These are phyloP conservation scores for Lenwebbia sp. DNA, from an alignment of 345 rosid species.

Conservation along the genomic window DNA sequence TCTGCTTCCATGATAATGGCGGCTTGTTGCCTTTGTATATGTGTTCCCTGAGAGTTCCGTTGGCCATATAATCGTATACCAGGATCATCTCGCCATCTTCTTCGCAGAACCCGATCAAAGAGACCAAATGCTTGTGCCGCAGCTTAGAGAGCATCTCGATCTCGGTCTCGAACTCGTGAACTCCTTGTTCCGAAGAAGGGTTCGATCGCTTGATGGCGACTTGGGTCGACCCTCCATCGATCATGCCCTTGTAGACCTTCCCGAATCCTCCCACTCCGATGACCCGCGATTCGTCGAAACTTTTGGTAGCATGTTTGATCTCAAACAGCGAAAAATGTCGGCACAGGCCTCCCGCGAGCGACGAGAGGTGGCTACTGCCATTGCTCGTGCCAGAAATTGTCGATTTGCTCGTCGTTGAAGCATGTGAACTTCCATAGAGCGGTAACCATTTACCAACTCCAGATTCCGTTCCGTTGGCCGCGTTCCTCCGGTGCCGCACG, in stretches of 20 bases:
- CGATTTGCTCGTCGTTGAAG: conserved; percentile 15
- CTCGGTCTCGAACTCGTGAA: conserved; percentile 46
- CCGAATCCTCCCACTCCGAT: conserved; percentile 69
- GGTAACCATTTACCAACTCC: conserved; percentile 22
- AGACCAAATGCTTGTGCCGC: conserved; percentile 61
- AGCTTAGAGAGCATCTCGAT: conserved; percentile 63
- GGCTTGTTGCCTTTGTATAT: conserved; percentile 23
- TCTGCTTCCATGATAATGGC: conserved; percentile 38
- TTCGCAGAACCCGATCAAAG: conserved; percentile 55
- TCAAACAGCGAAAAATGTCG: conserved; percentile 39
- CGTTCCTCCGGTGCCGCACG: conserved; percentile 6
- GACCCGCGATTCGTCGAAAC: conserved; percentile 35
- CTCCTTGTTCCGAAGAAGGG: conserved; percentile 58
- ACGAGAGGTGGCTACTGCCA: conserved; percentile 17
- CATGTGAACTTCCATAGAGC: conserved; percentile 9
- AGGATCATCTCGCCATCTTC: conserved; percentile 53
- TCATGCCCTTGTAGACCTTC: conserved; percentile 42
- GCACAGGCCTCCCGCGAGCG: conserved; percentile 48
- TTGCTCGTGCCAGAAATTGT: conserved; percentile 21
- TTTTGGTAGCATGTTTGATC: conserved; percentile 32
- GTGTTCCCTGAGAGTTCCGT: conserved; percentile 51
- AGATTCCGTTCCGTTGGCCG: neutral
- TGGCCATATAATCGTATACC: conserved; percentile 62
- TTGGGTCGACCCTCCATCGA: conserved; percentile 25
- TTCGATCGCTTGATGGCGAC: conserved; percentile 61